A percentile compares a stretch with the other conserved stretches of the same genome.
Conservation (phyloP, 495 filamentous ascomycete genomes). For the Penicillium manginii region DNA sequence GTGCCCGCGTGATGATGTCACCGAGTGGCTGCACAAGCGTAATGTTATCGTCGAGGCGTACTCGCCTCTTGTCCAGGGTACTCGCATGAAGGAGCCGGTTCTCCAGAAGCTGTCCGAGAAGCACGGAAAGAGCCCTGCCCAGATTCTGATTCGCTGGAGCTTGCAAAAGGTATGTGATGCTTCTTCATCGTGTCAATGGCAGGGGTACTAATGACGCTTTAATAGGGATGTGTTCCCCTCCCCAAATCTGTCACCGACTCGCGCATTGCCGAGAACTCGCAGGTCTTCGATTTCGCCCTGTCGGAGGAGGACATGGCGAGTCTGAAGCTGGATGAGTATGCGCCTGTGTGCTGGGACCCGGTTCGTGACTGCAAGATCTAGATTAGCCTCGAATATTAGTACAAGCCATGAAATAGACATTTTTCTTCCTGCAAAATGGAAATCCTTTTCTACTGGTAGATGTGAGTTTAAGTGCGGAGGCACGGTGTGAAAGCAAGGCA, state of each 20-base stretch:
- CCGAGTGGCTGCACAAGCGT: constrained; percentile 70
- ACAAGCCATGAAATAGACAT: neutral
- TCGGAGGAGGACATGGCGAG: constrained; percentile 59
- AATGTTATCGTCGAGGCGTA: constrained; percentile 80
- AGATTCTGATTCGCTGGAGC: constrained; percentile 85
- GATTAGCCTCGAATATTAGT: neutral
- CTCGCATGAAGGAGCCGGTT: constrained; percentile 65
- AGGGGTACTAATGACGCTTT: constrained; percentile 54
- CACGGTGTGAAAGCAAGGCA: neutral
- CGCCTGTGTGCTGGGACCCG: constrained; percentile 78
- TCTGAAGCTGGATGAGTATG: constrained; percentile 58
- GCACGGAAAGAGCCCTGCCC: constrained; percentile 72
- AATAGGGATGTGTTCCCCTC: constrained; percentile 62
- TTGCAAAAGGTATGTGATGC: constrained; percentile 66
- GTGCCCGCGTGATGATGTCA: constrained; percentile 76
- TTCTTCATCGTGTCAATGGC: constrained; percentile 20
- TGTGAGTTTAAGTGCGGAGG: neutral
- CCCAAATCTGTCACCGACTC: constrained; percentile 65
- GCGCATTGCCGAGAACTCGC: constrained; percentile 71
- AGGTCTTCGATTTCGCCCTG: constrained; percentile 82
- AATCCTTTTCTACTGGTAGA: neutral
- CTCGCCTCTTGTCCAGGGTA: constrained; percentile 71
- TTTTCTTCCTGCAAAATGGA: neutral
- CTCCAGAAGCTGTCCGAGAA: constrained; percentile 66
- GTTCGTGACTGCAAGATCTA: constrained; percentile 46